phyloP scores from a whole-genome alignment of 2,329 filamentous ascomycete genomes.

The Clarireedia homoeocarpa region DNA sequence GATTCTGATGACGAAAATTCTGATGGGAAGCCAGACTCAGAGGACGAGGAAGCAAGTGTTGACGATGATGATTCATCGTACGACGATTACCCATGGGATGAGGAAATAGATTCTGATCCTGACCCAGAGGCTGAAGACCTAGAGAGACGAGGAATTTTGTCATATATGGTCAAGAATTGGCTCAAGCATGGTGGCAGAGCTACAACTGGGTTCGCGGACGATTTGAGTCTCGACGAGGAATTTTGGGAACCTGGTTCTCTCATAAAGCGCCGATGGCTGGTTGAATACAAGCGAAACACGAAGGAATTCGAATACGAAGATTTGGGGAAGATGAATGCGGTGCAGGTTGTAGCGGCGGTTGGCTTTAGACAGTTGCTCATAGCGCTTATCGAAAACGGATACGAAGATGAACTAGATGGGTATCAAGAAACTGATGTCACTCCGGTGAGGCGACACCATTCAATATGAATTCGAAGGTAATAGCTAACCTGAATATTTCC shows the following conservation, averaged over 20 bases:
- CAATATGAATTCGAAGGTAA: neutral
- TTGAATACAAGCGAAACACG: neutral
- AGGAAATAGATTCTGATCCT: neutral
- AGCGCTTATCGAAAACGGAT: slow-evolving; percentile 1
- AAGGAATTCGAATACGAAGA: neutral
- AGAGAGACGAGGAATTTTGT: neutral
- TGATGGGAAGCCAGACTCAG: neutral
- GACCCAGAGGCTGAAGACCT: neutral
- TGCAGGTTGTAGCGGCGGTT: slow-evolving; percentile 4
- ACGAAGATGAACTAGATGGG: neutral
- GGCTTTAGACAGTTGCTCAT: slow-evolving; percentile 2
- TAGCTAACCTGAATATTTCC: neutral
- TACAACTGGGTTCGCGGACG: slow-evolving; percentile 1
- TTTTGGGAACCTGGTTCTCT: neutral
- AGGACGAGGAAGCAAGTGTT: neutral
- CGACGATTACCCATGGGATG: neutral
- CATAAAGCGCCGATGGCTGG: slow-evolving; percentile 2
- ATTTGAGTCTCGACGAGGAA: slow-evolving; percentile 4
- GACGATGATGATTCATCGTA: neutral
- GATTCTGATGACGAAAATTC: neutral
- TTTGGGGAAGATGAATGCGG: neutral
- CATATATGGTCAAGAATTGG: slow-evolving; percentile 7
- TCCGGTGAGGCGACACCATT: neutral
- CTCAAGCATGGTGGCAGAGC: slow-evolving; percentile 5
- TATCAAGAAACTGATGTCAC: neutral